phyloP scores from a whole-genome alignment of 225 moss, liverwort and hornwort genomes.

The Lunularia cruciata region DNA sequence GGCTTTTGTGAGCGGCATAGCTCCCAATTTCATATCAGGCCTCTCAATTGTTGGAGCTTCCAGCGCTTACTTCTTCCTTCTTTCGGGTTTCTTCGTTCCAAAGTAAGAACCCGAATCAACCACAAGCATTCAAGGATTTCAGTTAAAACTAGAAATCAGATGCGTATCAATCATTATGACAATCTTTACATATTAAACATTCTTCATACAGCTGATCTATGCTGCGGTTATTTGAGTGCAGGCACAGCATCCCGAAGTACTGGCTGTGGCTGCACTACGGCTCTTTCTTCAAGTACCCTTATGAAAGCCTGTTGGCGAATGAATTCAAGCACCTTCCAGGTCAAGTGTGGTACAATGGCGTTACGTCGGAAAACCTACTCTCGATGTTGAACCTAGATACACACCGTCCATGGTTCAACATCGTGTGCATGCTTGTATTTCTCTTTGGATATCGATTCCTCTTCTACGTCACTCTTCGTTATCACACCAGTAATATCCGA shows the following conservation, averaged over 20 bases:
- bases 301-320: slow-evolving; percentile 52
- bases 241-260: slow-evolving; percentile 61
- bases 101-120: slow-evolving; percentile 38
- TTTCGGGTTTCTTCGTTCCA: slow-evolving; percentile 79
- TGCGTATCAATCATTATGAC: too few relatives aligned
- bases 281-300: slow-evolving; percentile 78
- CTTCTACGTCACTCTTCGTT: slow-evolving; percentile 62
- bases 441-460: slow-evolving; percentile 56
- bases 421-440: slow-evolving; percentile 54
- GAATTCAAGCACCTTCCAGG: slow-evolving; percentile 54
- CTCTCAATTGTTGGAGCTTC: slow-evolving; percentile 61
- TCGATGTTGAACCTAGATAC: slow-evolving; percentile 31
- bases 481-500: too few relatives aligned
- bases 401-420: slow-evolving; percentile 43
- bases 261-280: slow-evolving; percentile 84
- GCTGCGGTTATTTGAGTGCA: too few relatives aligned
- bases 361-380: slow-evolving; percentile 34
- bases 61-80: slow-evolving; percentile 81
- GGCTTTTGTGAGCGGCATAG: slow-evolving; percentile 68
- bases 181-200: too few relatives aligned
- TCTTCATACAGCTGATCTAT: too few relatives aligned
- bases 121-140: too few relatives aligned
- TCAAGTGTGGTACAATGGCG: slow-evolving; percentile 48
- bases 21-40: slow-evolving; percentile 70
- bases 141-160: too few relatives aligned